Conservation (phyloP, 805 yeast species). For the Pichia kluyveri region DNA sequence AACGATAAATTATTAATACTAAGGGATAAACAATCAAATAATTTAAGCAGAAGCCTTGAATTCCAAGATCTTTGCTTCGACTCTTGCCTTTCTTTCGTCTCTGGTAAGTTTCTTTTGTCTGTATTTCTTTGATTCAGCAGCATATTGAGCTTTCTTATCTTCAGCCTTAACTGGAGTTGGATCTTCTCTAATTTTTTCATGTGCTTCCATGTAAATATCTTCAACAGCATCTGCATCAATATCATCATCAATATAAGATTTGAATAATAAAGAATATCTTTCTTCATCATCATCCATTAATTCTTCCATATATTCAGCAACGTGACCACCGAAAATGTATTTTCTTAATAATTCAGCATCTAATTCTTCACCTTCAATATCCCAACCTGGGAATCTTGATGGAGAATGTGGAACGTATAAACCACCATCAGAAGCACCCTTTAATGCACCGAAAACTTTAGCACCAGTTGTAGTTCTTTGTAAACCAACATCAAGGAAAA, state of each 20-base stretch:
- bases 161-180: slow-evolving; percentile 85
- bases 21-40: slow-evolving; percentile 1
- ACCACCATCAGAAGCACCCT: slow-evolving; percentile 99
- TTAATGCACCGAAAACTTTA: slow-evolving; percentile 97
- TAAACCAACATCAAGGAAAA: slow-evolving; percentile 97
- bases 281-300: slow-evolving; percentile 99
- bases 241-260: slow-evolving; percentile 93
- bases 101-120: slow-evolving; percentile 78
- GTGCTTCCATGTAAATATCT: slow-evolving; percentile 92
- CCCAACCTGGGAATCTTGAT: slow-evolving; percentile 99
- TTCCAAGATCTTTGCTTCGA: slow-evolving; percentile 91
- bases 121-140: slow-evolving; percentile 93
- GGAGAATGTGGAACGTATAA: slow-evolving; percentile 98
- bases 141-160: slow-evolving; percentile 94
- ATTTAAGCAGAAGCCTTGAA: slow-evolving; percentile 45
- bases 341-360: slow-evolving; percentile 96
- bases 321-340: slow-evolving; percentile 99
- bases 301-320: slow-evolving; percentile 99
- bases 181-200: slow-evolving; percentile 92
- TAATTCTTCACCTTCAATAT: slow-evolving; percentile 95
- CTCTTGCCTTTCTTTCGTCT: slow-evolving; percentile 83
- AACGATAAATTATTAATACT: neutral
- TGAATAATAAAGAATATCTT: slow-evolving; percentile 94
- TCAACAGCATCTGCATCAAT: slow-evolving; percentile 95
- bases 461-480: slow-evolving; percentile 99